These are phyloP conservation scores for Diversispora epigaea DNA, from an alignment of 192 early-diverging fungal genomes.

Conservation along the genomic window DNA sequence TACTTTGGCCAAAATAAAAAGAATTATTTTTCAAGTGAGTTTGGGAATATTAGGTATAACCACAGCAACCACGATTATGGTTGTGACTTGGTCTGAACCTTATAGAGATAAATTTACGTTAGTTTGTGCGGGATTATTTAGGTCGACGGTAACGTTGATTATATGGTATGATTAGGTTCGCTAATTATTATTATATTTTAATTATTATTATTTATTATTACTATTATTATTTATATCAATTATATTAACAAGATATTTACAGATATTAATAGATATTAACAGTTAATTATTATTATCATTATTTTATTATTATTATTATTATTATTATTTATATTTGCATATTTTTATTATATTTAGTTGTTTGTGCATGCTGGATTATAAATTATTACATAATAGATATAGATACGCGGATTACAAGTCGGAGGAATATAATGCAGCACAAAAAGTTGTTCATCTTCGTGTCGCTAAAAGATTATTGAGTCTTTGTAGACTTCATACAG, in stretches of 20 bases:
- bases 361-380: constrained; percentile 53
- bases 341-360: constrained; percentile 31
- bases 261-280: too few relatives aligned
- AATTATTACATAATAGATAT: constrained; percentile 48
- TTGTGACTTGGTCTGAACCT: constrained; percentile 2
- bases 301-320: neutral
- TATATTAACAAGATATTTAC: neutral
- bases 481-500: constrained; percentile 48
- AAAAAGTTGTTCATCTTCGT: constrained; percentile 49
- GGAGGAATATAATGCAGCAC: constrained; percentile 47
- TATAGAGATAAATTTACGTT: constrained; percentile 17
- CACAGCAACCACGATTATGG: constrained; percentile 13
- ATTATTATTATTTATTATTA: neutral
- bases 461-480: constrained; percentile 45
- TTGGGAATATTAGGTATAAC: constrained; percentile 20
- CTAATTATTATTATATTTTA: neutral
- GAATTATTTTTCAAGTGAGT: neutral
- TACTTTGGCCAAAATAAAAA: neutral
- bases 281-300: neutral
- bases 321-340: neutral
- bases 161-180: constrained; percentile 15
- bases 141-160: constrained; percentile 15
- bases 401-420: constrained; percentile 43
- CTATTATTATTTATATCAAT: neutral
- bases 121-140: constrained; percentile 17